Percentiles rank a stretch among this genome's conserved stretches.
These are phyloP conservation scores for Fusarium kyushuense DNA, from an alignment of 2,329 filamentous ascomycete genomes.

Conservation along the genomic window DNA sequence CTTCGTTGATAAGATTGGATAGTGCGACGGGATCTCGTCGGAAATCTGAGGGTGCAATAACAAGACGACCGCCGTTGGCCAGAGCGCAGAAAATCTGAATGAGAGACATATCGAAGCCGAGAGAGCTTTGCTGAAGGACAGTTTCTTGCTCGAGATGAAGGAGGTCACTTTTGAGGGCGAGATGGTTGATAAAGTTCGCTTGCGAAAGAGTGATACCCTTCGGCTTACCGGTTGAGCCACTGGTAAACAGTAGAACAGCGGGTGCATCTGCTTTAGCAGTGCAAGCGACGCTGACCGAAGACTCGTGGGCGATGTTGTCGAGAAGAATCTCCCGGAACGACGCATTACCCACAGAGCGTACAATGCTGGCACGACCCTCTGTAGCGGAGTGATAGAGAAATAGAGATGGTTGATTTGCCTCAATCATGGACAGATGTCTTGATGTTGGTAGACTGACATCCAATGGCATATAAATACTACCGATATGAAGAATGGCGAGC, in stretches of 20 bases:
- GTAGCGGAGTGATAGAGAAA: not conserved
- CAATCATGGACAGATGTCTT: not conserved
- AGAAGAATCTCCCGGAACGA: not conserved
- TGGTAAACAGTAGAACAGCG: constrained; percentile 21
- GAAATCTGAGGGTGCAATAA: constrained; percentile 3
- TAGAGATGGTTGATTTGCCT: not conserved
- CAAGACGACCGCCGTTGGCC: constrained; percentile 13
- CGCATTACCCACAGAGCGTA: not conserved
- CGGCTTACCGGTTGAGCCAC: constrained; percentile 23
- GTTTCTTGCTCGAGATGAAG: not conserved
- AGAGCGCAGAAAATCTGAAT: constrained; percentile 19
- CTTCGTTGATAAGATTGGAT: not conserved
- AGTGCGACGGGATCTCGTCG: constrained; percentile 17
- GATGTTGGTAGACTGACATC: not conserved
- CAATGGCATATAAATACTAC: not conserved
- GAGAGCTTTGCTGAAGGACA: constrained; percentile 29
- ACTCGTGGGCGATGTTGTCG: not conserved
- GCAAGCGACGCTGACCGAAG: too few species aligned
- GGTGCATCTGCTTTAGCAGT: not conserved
- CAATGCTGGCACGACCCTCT: not conserved
- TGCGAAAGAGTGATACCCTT: constrained; percentile 15
- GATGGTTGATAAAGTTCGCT: not conserved
- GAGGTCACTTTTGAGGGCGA: constrained; percentile 5
- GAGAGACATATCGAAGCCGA: constrained; percentile 30
- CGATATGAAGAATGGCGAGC: not conserved